phyloP scores from a whole-genome alignment of 805 yeast species.

The Metschnikowia hibisci region DNA sequence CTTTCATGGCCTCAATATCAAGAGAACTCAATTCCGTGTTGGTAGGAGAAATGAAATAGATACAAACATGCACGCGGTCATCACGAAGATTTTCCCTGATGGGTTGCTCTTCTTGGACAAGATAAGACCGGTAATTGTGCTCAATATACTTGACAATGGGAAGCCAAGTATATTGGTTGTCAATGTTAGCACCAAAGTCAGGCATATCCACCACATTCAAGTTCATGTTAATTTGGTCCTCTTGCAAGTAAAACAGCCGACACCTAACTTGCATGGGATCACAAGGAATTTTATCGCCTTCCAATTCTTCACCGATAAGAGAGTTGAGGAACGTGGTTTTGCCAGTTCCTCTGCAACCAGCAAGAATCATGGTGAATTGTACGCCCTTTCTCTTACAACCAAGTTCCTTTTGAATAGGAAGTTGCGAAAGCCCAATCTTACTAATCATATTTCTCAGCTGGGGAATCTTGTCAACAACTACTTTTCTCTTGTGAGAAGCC shows the following conservation, averaged over 20 bases:
- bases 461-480: constrained; percentile 13
- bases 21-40: constrained; percentile 50
- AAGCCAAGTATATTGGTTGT: constrained; percentile 43
- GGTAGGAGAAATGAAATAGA: constrained; percentile 75
- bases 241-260: constrained; percentile 48
- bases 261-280: constrained; percentile 16
- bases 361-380: constrained; percentile 36
- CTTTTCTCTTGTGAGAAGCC: constrained; percentile 8
- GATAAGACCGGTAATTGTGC: constrained; percentile 65
- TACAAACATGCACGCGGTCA: constrained; percentile 75
- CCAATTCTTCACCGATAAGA: constrained; percentile 19
- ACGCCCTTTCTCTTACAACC: constrained; percentile 27
- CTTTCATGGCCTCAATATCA: constrained; percentile 72
- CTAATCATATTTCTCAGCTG: constrained; percentile 16
- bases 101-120: constrained; percentile 60
- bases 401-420: constrained; percentile 30
- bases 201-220: constrained; percentile 68
- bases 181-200: constrained; percentile 68
- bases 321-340: constrained; percentile 27
- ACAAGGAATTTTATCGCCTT: constrained; percentile 7
- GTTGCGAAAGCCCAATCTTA: constrained; percentile 16
- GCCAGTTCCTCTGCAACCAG: constrained; percentile 29
- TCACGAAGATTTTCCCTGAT: constrained; percentile 41
- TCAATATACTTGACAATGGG: constrained; percentile 67
- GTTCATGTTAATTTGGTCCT: constrained; percentile 54